Base-by-base conservation (phyloP, 2,329 filamentous ascomycete genomes). In the Celoporthe dispersa region DNA sequence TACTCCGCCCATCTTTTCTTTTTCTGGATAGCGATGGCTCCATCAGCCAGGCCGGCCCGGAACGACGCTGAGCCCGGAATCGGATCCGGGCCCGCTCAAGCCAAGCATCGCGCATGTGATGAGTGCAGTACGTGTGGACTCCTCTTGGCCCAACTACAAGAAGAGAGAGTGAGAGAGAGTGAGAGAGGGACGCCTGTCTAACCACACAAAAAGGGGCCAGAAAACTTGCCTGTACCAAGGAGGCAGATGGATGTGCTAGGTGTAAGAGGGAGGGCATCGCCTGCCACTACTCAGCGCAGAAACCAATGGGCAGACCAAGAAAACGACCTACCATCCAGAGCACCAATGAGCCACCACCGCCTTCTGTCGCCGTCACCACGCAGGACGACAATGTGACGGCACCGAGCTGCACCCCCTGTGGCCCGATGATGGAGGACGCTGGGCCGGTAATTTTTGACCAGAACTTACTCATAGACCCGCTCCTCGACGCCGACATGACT, bases 171-270 rank as follows among this genome's bases (percentile, higher is more conserved):
- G 7, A 39, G 6, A 39, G 12, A 2, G 37, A 39, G 9, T 9
- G 4, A 2, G 16, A 48, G 44, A 9, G 16, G 14, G 19, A 31
- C 8, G 33, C 53, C 14, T 31, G 53, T 57, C 53, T 57, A 31
- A 57, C 53, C 4, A 19, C 1, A 7, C 1, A 14, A 57, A 57
- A 91, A 39, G 89, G 89, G 74, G 81, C 82, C 33, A 85, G 89
- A 66, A 91, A 91, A 76, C 84, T 91, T 62, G 88, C 88, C 61
- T 91, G 89, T 77, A 86, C 87, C 55, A 91, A 91, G 75, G 87
- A 91, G 73, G 77, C 81, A 1, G 83, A 85, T 66, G 88, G 88
- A 68, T 91, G 89, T 77, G 79, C 82, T 9, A 84, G 89, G 69
- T 91, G 89, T 75, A 82, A 80, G 68, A 83, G 82, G 68, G 89